Conservation (phyloP, 768 basidiomycete genomes). For the Hericium erinaceus region DNA sequence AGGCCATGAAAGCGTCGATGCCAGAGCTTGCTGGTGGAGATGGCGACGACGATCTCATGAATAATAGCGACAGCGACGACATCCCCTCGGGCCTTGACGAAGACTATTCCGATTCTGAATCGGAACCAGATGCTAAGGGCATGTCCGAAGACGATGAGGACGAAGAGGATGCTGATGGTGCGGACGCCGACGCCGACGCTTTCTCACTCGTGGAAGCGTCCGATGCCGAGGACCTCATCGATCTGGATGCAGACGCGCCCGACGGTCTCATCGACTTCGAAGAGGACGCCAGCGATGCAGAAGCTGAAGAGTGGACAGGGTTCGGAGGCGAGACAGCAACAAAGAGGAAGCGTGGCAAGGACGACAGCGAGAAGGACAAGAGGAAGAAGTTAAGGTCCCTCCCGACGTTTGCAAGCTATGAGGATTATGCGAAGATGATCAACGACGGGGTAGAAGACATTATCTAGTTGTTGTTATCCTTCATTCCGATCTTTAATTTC, state of each 20-base stretch:
- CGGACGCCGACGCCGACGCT: slow-evolving; percentile 20
- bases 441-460: slow-evolving; percentile 68
- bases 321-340: slow-evolving; percentile 23
- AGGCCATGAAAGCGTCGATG: no score
- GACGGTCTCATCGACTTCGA: slow-evolving; percentile 53
- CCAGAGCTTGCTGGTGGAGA: no score
- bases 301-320: slow-evolving; percentile 48
- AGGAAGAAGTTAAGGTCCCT: slow-evolving; percentile 62
- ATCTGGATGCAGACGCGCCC: slow-evolving; percentile 46
- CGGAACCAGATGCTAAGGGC: no score
- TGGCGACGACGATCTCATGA: no score
- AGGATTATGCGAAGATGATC: slow-evolving; percentile 79
- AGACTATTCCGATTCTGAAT: no score
- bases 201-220: slow-evolving; percentile 56
- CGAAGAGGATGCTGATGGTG: slow-evolving; percentile 21
- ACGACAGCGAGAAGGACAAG: slow-evolving; percentile 32
- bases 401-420: slow-evolving; percentile 81
- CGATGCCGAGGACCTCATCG: slow-evolving; percentile 62
- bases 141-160: slow-evolving; percentile 16
- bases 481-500: no score
- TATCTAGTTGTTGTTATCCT: slow-evolving; percentile 26
- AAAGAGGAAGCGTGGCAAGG: slow-evolving; percentile 37
- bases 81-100: no score
- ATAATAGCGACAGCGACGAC: no score
- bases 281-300: slow-evolving; percentile 35